phyloP scores from a whole-genome alignment of 352 stramenopile species.

The Globisporangium rhizosaccharum region DNA sequence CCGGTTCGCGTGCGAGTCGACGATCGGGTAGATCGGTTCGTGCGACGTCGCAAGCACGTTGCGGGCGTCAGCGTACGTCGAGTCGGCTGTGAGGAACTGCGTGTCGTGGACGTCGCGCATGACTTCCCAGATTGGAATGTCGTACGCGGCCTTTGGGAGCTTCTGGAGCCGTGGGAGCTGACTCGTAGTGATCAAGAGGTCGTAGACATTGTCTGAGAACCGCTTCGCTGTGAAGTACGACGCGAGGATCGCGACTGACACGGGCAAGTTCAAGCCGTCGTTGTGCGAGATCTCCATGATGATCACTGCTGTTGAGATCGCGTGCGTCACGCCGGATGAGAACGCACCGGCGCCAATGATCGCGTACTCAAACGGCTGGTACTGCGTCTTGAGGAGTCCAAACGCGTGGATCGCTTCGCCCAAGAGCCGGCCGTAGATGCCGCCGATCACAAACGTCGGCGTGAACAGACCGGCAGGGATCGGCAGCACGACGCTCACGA shows the following conservation, averaged over 20 bases:
- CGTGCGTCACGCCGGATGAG: constrained; percentile 88
- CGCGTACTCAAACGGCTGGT: constrained; percentile 90
- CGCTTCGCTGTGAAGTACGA: constrained; percentile 88
- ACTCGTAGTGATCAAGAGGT: constrained; percentile 84
- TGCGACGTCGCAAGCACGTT: constrained; percentile 39
- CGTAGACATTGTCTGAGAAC: constrained; percentile 91
- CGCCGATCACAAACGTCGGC: constrained; percentile 80
- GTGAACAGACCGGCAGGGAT: constrained; percentile 79
- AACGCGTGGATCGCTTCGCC: constrained; percentile 70
- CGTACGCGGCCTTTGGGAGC: constrained; percentile 78
- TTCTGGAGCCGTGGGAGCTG: constrained; percentile 73
- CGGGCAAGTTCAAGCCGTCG: constrained; percentile 78
- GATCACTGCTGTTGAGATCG: constrained; percentile 91
- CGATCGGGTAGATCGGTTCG: constrained; percentile 71
- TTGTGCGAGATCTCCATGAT: constrained; percentile 92
- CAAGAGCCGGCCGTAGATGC: constrained; percentile 77
- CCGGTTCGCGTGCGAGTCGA: constrained; percentile 53
- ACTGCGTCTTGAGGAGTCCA: constrained; percentile 50
- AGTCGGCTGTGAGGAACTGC: constrained; percentile 57
- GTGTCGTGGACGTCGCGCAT: constrained; percentile 77
- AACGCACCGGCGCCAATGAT: constrained; percentile 91
- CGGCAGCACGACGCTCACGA: constrained; percentile 70
- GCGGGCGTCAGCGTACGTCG: constrained; percentile 57
- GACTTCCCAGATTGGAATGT: constrained; percentile 80
- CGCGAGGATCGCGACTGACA: constrained; percentile 85